Evolutionary conservation across 805 yeast genomes (phyloP), one percentile per base, ranked within the genome.

Genomic region (Barnettozyma botsteinii): DNA sequence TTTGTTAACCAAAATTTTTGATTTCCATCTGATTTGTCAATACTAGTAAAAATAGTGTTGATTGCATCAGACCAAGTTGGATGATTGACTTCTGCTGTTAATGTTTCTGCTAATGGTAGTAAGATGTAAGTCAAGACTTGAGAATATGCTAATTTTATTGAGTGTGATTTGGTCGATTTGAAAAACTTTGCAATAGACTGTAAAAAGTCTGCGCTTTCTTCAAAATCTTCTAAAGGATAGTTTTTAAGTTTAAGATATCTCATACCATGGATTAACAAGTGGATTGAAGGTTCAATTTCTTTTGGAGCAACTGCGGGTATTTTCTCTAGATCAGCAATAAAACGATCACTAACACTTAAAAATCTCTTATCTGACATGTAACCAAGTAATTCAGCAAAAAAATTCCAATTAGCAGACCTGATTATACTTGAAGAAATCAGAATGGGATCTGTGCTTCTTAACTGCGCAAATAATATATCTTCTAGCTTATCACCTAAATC

Each of bases 11-110:
- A 87, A 41, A 66, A 71, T 49, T 68, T 72, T 18, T 49, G 70
- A 42, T 60, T 70, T 31, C 54, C 52, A 41, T 61, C 71, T 65
- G 72, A 69, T 35, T 64, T 73, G 41, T 57, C 60, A 30, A 69
- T 70, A 13, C 72, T 75, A 13, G 67, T 60, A 57, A 74, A 79
- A 12, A 91, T 76, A 15, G 69, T 64, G 18, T 73, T 73, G 39
- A 87, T 75, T 0, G 96, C 93, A 30, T 79, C 85, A 0, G 81
- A 79, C 99, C 98, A 93, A 1, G 83, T 78, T 4, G 98, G 98
- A 58, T 91, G 95, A 54, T 93, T 91, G 1, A 87, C 89, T 57
- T 93, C 99, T 0, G 96, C 98, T 0, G 96, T 86, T 24, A 89
- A 69, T 1, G 79, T 70, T 8, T 86, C 91, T 0, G 97, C 94